phyloP scores from a whole-genome alignment of 2,329 filamentous ascomycete species.

The Colletotrichum tropicicola region DNA sequence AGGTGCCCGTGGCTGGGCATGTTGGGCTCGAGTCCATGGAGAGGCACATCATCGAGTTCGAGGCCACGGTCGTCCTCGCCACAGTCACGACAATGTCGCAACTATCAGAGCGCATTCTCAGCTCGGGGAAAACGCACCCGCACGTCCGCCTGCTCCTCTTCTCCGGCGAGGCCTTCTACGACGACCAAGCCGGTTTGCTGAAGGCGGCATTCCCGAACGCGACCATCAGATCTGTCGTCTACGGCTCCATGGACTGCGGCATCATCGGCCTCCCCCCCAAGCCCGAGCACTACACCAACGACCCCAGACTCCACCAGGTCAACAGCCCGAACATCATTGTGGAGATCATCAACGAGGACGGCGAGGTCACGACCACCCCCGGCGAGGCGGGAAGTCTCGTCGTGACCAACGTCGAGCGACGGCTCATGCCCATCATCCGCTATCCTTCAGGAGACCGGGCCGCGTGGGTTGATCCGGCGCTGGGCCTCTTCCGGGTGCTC shows the following conservation, averaged over 20 bases:
- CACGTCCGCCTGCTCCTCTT: slow-evolving; percentile 20
- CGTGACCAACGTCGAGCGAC: slow-evolving; percentile 20
- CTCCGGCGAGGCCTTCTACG: slow-evolving; percentile 24
- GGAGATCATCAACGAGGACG: slow-evolving; percentile 20
- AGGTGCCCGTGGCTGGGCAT: slow-evolving; percentile 18
- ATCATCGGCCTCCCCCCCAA: slow-evolving; percentile 20
- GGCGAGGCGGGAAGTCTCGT: slow-evolving; percentile 18
- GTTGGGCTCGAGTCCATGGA: slow-evolving; percentile 21
- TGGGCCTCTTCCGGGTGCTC: slow-evolving; percentile 23
- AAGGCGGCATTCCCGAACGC: slow-evolving; percentile 21
- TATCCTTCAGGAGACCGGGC: slow-evolving; percentile 25
- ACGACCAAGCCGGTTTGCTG: slow-evolving; percentile 11
- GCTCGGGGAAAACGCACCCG: not conserved
- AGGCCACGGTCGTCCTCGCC: slow-evolving; percentile 11
- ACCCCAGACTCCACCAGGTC: slow-evolving; percentile 19
- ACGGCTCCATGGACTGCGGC: slow-evolving; percentile 26
- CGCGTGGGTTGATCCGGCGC: slow-evolving; percentile 16
- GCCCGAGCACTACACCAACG: slow-evolving; percentile 5
- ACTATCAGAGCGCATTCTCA: slow-evolving; percentile 7
- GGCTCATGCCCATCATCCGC: slow-evolving; percentile 24
- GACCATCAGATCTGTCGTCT: slow-evolving; percentile 7
- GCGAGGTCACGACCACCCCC: not conserved
- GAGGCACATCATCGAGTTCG: slow-evolving; percentile 16
- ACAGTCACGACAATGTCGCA: slow-evolving; percentile 24
- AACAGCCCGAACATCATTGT: slow-evolving; percentile 21